Evolutionary conservation across 2,329 filamentous ascomycete species (phyloP).

Genomic region (Plenodomus lindquistii): DNA sequence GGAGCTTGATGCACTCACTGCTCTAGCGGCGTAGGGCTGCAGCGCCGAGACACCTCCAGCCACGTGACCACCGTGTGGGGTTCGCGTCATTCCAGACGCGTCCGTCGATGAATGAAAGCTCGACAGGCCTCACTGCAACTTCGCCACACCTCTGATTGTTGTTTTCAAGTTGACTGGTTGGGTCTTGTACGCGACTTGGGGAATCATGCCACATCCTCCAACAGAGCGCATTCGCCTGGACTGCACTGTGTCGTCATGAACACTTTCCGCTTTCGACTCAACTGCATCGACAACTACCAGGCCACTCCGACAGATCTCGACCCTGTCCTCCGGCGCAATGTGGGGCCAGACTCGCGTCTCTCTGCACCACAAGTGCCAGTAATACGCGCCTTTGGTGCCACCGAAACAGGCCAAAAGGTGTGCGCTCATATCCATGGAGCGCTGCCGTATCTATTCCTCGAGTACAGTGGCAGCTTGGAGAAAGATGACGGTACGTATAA

Average conservation of each 20-base stretch:
- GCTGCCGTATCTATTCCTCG: constrained; percentile 93
- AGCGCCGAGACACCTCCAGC: constrained; percentile 13
- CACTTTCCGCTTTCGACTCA: constrained; percentile 85
- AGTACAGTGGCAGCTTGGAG: constrained; percentile 73
- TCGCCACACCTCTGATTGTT: neutral
- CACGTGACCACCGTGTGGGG: constrained; percentile 3
- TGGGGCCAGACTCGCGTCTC: constrained; percentile 57
- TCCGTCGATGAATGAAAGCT: constrained; percentile 9
- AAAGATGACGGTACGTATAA: constrained; percentile 65
- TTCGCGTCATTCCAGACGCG: constrained; percentile 24
- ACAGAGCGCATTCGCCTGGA: neutral
- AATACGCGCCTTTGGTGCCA: constrained; percentile 87
- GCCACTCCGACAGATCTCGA: constrained; percentile 77
- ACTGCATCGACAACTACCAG: constrained; percentile 96
- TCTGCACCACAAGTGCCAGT: constrained; percentile 78
- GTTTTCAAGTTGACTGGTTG: neutral
- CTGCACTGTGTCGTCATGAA: constrained; percentile 57
- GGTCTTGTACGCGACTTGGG: constrained; percentile 8
- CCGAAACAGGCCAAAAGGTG: constrained; percentile 92
- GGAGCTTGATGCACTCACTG: constrained; percentile 9
- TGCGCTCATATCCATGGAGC: constrained; percentile 95
- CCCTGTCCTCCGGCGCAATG: constrained; percentile 72
- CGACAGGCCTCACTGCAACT: neutral
- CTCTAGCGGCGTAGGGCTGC: constrained; percentile 36
- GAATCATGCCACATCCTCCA: constrained; percentile 16